A percentile compares a stretch with the other conserved stretches of the same genome.
phyloP scores from a whole-genome alignment of 139 green algal genomes.

The Raphidocelis subcapitata region DNA sequence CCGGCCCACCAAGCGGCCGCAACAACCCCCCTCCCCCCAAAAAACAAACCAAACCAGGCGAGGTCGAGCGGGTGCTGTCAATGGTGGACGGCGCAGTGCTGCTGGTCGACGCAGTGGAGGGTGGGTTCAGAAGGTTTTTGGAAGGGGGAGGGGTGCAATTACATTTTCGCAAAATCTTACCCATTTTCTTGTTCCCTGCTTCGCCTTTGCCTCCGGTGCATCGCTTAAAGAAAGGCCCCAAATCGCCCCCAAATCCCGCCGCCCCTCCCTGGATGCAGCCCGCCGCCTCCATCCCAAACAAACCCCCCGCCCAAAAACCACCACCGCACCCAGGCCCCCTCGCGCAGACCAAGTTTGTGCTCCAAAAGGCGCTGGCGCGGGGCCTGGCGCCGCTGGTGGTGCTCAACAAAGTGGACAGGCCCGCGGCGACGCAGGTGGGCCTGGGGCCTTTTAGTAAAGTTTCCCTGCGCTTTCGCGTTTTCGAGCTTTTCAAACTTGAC shows the following conservation, averaged over 20 bases:
- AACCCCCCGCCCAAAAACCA: background rate
- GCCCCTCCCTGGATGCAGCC: no score
- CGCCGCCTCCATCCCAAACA: no score
- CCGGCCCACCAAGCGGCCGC: no score
- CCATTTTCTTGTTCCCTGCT: background rate
- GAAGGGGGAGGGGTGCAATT: background rate
- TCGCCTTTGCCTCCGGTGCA: no score
- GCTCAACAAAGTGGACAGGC: conserved; percentile 81
- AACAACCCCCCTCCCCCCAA: no score
- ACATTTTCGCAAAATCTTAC: background rate
- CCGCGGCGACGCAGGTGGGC: conserved; percentile 13
- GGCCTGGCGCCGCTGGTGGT: conserved; percentile 77
- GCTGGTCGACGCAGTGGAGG: conserved; percentile 87
- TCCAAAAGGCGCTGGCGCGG: conserved; percentile 77
- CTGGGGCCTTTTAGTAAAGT: no score
- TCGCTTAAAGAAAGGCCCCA: no score
- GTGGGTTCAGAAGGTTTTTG: conserved; percentile 26
- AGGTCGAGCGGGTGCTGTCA: conserved; percentile 58
- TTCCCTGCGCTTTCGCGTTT: no score
- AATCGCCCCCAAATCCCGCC: no score
- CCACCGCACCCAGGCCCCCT: conserved; percentile 27
- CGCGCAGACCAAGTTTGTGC: conserved; percentile 90
- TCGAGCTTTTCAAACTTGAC: no score
- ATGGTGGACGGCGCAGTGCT: conserved; percentile 91
- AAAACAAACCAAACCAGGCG: no score